phyloP scores from a whole-genome alignment of 805 yeast species.

The Cyberlindnera mycetangii region DNA sequence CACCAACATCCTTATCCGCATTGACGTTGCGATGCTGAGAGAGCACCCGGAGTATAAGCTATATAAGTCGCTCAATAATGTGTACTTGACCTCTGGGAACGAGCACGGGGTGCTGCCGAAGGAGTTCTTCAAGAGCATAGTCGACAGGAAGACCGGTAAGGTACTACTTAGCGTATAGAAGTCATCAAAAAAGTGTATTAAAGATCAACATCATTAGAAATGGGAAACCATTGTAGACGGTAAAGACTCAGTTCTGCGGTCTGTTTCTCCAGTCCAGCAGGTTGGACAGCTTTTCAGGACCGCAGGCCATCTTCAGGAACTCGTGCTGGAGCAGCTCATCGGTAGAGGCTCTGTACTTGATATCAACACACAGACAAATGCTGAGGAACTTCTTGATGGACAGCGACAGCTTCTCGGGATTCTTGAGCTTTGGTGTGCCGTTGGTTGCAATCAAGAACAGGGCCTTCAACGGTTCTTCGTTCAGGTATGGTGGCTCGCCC shows the following conservation, averaged over 20 bases:
- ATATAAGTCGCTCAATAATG: conserved; percentile 69
- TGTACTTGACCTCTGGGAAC: conserved; percentile 64
- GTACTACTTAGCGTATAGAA: too few species aligned
- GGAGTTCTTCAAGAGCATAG: conserved; percentile 40
- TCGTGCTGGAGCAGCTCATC: conserved; percentile 80
- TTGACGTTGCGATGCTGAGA: conserved; percentile 52
- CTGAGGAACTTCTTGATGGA: conserved; percentile 83
- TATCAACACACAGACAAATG: conserved; percentile 93
- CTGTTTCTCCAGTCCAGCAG: conserved; percentile 49
- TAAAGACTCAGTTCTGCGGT: not conserved
- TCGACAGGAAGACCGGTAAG: conserved; percentile 27
- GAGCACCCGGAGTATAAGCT: conserved; percentile 42
- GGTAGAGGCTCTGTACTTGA: conserved; percentile 84
- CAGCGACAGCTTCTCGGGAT: conserved; percentile 78
- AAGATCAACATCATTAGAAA: not conserved
- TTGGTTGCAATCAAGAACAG: conserved; percentile 92
- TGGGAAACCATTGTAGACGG: not conserved
- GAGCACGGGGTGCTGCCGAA: conserved; percentile 47
- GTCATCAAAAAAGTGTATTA: too few species aligned
- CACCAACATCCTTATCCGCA: conserved; percentile 53
- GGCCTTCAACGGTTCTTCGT: conserved; percentile 94
- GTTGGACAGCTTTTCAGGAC: conserved; percentile 54
- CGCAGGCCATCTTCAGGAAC: conserved; percentile 63
- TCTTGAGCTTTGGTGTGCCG: conserved; percentile 93
- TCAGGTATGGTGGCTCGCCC: conserved; percentile 97